phyloP scores from a whole-genome alignment of 257 asterid species.

The Nicotiana noctiflora region DNA sequence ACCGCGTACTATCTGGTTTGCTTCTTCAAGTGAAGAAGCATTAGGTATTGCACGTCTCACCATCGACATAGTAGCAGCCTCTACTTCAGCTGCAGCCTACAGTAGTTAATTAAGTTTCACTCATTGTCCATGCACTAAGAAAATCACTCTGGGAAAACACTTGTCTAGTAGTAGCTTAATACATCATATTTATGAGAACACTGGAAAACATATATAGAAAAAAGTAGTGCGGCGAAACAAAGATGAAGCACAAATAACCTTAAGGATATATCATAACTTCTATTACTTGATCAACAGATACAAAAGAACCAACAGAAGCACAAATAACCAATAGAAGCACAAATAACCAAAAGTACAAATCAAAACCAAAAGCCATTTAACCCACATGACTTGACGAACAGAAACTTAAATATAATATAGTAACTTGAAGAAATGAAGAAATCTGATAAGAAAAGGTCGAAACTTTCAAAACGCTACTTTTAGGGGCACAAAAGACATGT shows the following conservation, averaged over 20 bases:
- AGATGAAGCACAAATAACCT: too few relatives aligned
- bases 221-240: too few relatives aligned
- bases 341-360: too few relatives aligned
- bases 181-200: too few relatives aligned
- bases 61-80: conserved; percentile 93
- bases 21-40: conserved; percentile 82
- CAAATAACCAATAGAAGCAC: not conserved
- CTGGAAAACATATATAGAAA: too few relatives aligned
- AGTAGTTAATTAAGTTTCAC: not conserved
- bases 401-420: not conserved
- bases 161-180: too few relatives aligned
- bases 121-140: too few relatives aligned
- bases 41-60: conserved; percentile 64
- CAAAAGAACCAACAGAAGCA: not conserved
- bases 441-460: not conserved
- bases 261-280: not conserved
- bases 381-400: not conserved
- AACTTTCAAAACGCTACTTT: not conserved
- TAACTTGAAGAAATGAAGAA: not conserved
- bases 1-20: conserved; percentile 76
- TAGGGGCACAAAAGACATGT: not conserved
- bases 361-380: not conserved
- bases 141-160: too few relatives aligned
- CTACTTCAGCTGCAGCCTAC: conserved; percentile 99
- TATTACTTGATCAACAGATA: not conserved